Conservation (phyloP, 1,284 basidiomycete genomes). For the Bothia castanella region DNA sequence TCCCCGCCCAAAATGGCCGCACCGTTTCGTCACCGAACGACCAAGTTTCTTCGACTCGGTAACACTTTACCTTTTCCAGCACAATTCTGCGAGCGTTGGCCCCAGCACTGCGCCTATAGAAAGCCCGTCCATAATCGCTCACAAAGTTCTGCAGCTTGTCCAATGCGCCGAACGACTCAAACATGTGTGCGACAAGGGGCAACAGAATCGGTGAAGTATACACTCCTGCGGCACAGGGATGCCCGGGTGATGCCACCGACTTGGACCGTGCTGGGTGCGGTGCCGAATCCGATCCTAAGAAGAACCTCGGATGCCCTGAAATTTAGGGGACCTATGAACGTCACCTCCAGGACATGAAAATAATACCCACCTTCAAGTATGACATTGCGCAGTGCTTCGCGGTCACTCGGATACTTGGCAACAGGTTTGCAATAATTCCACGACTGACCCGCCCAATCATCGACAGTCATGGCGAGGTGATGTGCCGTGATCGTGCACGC, state of each 20-base stretch:
- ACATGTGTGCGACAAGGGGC: conserved; percentile 80
- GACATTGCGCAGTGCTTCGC: conserved; percentile 79
- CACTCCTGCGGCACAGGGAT: conserved; percentile 87
- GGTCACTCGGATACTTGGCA: conserved; percentile 93
- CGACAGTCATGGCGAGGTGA: conserved; percentile 91
- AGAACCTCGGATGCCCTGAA: conserved; percentile 89
- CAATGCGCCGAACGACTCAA: conserved; percentile 84
- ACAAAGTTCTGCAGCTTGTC: conserved; percentile 79
- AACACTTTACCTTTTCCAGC: conserved; percentile 36
- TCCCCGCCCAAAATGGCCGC: conserved; percentile 92
- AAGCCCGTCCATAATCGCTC: conserved; percentile 70
- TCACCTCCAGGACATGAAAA: background rate
- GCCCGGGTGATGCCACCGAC: conserved; percentile 66
- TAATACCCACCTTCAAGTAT: conserved; percentile 64
- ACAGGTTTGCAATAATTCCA: conserved; percentile 99
- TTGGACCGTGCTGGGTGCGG: conserved; percentile 87
- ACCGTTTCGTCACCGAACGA: conserved; percentile 55
- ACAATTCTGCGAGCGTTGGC: conserved; percentile 23
- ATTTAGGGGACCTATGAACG: background rate
- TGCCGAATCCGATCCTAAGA: conserved; percentile 96
- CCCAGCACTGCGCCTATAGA: conserved; percentile 58
- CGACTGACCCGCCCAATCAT: conserved; percentile 96
- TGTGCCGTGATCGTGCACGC: conserved; percentile 98
- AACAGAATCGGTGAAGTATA: conserved; percentile 90
- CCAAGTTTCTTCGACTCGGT: conserved; percentile 53